Base-by-base conservation (phyloP, 305 asterid genomes). In the Fraxinus albicans region DNA sequence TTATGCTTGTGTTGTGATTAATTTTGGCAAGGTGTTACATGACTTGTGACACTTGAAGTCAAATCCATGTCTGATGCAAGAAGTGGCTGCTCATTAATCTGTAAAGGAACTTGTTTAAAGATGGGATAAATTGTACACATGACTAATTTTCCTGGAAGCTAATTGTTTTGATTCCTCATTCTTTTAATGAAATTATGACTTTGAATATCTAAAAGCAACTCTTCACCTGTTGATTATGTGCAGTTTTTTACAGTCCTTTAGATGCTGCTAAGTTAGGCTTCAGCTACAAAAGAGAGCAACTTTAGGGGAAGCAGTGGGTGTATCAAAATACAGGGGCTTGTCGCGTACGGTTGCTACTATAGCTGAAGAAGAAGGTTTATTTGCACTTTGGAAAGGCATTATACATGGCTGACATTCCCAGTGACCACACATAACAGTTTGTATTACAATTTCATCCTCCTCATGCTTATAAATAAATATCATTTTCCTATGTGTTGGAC, bases 331-430 rank as follows among this genome's bases (percentile, higher is more conserved):
- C 90, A 90, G 76, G 84, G 97, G 98, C 38, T 84, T 94, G 85
- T 84, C 90, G 50, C 94, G 94, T 87, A 93, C 98, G 19, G 67
- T 95, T 76, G 89, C 85, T 78, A 95, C 98, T 60, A 95, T 95
- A 81, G 95, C 93, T 21, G 92, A 87, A 83, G 98, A 93, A 86
- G 98, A 95, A 89, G 97, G 98, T 42, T 74, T 92, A 31, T 78
- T 88, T 70, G 92, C 97, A 81, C 98, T 93, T 67, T 95, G 98
- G 98, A 95, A 90, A 88, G 98, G 98, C 79, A 88, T 95, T 33
- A 69, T 95, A 76, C 97, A 97, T 27, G 98, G 98, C 72, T 87
- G 93, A 85, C 98, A 95, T 85, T 95, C 98, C 10, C 98, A 95
- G 79, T 10, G 31, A 4, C 8, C 12, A 55, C 42, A 76, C 33